Percentiles rank a stretch among this genome's conserved stretches.
These are phyloP conservation scores for Xylona heveae DNA, from an alignment of 495 filamentous ascomycete genomes.

Conservation along the genomic window DNA sequence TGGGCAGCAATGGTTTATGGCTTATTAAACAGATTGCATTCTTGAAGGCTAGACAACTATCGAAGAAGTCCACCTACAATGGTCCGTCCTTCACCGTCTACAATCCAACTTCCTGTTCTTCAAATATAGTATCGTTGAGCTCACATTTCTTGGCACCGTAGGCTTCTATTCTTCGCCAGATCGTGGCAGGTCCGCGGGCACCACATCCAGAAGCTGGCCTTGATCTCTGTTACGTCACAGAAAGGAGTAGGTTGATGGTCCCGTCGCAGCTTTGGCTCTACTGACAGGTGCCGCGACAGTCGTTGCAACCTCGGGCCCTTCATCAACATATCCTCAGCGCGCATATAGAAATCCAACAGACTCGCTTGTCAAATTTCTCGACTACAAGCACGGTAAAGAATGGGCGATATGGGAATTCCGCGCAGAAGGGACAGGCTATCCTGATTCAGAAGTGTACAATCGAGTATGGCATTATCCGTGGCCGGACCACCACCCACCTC, in stretches of 20 bases:
- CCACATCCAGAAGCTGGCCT: constrained; percentile 71
- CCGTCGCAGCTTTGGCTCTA: no score
- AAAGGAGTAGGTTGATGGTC: constrained; percentile 39
- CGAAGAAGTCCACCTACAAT: no score
- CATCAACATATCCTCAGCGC: constrained; percentile 65
- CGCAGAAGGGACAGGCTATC: constrained; percentile 89
- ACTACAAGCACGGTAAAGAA: constrained; percentile 54
- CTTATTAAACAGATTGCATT: no score
- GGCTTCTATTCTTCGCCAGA: constrained; percentile 47
- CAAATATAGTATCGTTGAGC: no score
- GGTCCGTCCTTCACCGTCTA: no score
- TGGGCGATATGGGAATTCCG: constrained; percentile 98
- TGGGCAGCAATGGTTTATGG: no score
- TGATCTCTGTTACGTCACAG: constrained; percentile 89
- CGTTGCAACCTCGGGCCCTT: constrained; percentile 66
- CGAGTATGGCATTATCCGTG: constrained; percentile 80
- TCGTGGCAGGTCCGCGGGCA: constrained; percentile 59
- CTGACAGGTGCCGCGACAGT: constrained; percentile 20
- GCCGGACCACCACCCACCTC: constrained; percentile 94
- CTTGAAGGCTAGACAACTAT: no score
- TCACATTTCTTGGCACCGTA: no score
- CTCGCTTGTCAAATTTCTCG: constrained; percentile 64
- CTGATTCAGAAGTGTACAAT: constrained; percentile 66
- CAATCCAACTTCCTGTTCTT: no score
- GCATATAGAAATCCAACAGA: constrained; percentile 87